Evolutionary conservation across 2,329 filamentous ascomycete species (phyloP), one percentile per base, ranked within the genome.

Genomic region (Tolypocladium pustulatum): DNA sequence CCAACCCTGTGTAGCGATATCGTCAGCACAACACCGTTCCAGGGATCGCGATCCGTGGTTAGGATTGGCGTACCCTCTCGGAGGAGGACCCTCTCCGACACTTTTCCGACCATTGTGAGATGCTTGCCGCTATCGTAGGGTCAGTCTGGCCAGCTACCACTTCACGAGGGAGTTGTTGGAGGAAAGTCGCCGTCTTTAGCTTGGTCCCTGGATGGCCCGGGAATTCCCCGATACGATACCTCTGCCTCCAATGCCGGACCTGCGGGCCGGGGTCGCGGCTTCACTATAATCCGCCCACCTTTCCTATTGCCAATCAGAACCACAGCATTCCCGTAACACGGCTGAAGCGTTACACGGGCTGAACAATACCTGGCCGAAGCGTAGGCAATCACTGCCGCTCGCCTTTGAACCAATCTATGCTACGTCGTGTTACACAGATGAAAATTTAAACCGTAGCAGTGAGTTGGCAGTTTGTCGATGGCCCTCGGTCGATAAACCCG

Each of bases 51-150:
- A 22, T 2, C 30, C 4, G 30, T 4, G 20, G 20, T 53, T 15
- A 10, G 36, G 30, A 22, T 41, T 1, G 30, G 69, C 78, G 66
- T 71, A 84, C 82, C 82, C 78, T 85, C 82, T 69, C 82, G 72
- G 36, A 83, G 77, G 73, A 85, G 82, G 66, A 85, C 82, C 72
- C 81, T 80, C 73, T 85, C 82, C 72, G 82, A 85, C 64, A 85
- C 82, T 76, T 85, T 85, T 61, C 82, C 82, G 60, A 85, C 82
- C 82, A 85, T 85, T 58, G 49, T 74, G 63, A 59, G 10, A 43
- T 41, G n/a, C 17, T 38, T 32, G 36, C 32, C 32, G 25, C 58
- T 22, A 52, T 17, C 37, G 34, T 43, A 34, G 37, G 22, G 22
- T 49, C 20, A 4, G 49, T 40, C 49, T 53, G 49, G 49, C 30